Base-by-base conservation (phyloP, 2,329 filamentous ascomycete species). In the Fusarium nisikadoi region DNA sequence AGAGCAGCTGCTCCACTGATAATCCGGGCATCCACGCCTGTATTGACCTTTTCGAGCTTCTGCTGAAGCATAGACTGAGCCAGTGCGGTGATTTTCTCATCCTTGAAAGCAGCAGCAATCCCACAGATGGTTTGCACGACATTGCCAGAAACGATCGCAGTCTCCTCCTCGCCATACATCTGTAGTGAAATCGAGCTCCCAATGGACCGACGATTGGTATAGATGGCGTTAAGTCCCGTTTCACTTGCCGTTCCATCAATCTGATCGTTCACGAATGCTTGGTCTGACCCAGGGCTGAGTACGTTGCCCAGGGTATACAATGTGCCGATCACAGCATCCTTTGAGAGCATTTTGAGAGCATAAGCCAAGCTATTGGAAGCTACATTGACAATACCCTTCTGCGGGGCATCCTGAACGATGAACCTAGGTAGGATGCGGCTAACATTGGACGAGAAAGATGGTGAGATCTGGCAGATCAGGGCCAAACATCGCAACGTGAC, bases 251-350 rank as follows among this genome's bases (percentile, higher is more conserved):
- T 76, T 39, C 83, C 84, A 68, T 86, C 87, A 39, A 81, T 74
- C 36, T 82, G 80, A 8, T 87, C 87, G 72, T 91, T 90, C 36
- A 85, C 84, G 59, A 87, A 83, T 47, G 82, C 84, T 45, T 85
- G 83, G 63, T 88, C 89, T 19, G 86, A 86, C 50, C 89, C 90
- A 9, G 94, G 91, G 75, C 94, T 98, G 19, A 99, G 86, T 8
- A 97, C 92, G 79, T 99, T 99, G 25, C 96, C 96, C n/a, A 99
- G 87, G 1, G 94, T 96, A 82, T 99, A 99, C 14, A 99, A 85
- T 2, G 95, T 98, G 9, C 95, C 97, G 73, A 99, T 98, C 39
- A 97, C 89, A 39, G 94, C 92, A 84, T 99, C 96, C 76, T 97
- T 93, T 3, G 96, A 97, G 17, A 98, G 87, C 76, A 92, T 87